Percentiles rank a stretch among this genome's conserved stretches.
These are phyloP conservation scores for Solanum gandarillasii DNA, from an alignment of 257 asterid genomes.

Conservation along the genomic window DNA sequence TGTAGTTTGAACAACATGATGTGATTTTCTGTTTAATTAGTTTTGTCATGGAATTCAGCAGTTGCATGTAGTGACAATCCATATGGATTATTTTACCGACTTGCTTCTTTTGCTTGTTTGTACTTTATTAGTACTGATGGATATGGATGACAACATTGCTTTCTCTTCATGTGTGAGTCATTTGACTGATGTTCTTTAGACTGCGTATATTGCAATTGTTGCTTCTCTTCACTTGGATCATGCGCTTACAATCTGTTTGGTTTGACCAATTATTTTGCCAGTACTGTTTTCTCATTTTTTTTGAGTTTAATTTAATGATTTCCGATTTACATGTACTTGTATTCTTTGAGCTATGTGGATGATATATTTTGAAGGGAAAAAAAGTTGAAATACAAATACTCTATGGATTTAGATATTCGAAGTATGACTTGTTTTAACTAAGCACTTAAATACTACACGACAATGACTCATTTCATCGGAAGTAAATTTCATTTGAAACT, in stretches of 20 bases:
- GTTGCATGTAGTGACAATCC: background rate
- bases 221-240: background rate
- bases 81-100: background rate
- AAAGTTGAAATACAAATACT: background rate
- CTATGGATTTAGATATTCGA: background rate
- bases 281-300: background rate
- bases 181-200: background rate
- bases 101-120: background rate
- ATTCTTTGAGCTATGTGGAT: background rate
- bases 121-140: background rate
- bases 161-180: background rate
- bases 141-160: background rate
- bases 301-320: background rate
- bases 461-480: background rate
- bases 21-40: background rate
- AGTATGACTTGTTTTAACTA: background rate
- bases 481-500: background rate
- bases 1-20: background rate
- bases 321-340: background rate
- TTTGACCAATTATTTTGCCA: background rate
- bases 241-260: background rate
- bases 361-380: background rate
- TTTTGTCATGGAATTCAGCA: background rate
- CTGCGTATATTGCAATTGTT: background rate
- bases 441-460: too few relatives aligned